Evolutionary conservation across 2,329 filamentous ascomycete genomes (phyloP).

Genomic region (Magnaporthiopsis incrustans): DNA sequence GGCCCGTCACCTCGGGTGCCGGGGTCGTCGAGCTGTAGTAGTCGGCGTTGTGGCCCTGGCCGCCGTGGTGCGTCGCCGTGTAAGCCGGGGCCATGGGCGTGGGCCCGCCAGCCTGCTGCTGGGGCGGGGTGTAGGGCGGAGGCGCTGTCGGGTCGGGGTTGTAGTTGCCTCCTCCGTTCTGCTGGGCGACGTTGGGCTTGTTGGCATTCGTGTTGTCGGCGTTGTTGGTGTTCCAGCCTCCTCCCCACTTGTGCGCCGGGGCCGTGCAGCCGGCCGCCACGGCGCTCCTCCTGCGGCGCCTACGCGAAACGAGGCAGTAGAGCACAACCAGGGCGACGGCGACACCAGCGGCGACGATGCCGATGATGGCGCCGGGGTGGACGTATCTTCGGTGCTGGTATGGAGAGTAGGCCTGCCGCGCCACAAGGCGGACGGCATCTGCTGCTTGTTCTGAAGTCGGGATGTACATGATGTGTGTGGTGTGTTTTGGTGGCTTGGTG

Average conservation of each 20-base stretch:
- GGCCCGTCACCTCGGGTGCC: constrained; percentile 1
- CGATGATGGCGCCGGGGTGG: neutral
- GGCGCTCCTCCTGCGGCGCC: neutral
- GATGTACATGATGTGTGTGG: neutral
- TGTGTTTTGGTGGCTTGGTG: neutral
- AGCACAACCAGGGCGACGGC: neutral
- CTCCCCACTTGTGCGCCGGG: constrained; percentile 5
- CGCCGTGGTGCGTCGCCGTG: constrained; percentile 3
- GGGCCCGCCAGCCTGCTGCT: neutral
- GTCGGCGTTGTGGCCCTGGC: constrained; percentile 1
- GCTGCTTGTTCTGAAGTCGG: neutral
- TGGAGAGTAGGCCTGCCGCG: neutral
- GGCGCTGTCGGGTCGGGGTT: neutral
- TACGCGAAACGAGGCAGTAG: neutral
- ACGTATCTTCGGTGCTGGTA: neutral
- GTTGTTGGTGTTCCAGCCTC: constrained; percentile 3
- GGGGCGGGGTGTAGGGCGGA: constrained; percentile 4
- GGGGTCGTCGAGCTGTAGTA: neutral
- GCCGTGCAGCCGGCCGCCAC: constrained; percentile 1
- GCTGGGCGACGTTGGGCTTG: constrained; percentile 2
- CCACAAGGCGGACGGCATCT: neutral
- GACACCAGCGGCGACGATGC: neutral
- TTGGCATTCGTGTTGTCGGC: neutral
- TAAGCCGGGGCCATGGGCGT: neutral
- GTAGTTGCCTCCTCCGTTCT: constrained; percentile 1